Conservation (phyloP, 768 basidiomycete genomes). For the Leccinum boreale region DNA sequence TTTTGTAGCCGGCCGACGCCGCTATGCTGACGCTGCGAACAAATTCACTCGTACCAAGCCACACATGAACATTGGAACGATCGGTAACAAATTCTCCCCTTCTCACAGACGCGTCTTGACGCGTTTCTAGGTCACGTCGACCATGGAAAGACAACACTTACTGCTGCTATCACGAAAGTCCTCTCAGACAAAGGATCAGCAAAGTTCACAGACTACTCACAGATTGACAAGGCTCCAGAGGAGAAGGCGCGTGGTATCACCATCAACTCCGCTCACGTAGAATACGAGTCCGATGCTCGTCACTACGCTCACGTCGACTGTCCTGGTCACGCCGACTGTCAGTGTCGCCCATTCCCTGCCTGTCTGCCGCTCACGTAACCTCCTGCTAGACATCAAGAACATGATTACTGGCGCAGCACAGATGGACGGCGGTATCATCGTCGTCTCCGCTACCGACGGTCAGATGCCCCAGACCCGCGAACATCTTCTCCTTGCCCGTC, state of each 20-base stretch:
- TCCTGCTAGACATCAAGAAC: constrained; percentile 82
- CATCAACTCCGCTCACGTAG: constrained; percentile 97
- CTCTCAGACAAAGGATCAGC: constrained; percentile 72
- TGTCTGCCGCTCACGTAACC: constrained; percentile 1
- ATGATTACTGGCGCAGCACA: constrained; percentile 99
- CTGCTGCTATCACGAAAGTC: constrained; percentile 93
- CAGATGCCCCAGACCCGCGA: constrained; percentile 99
- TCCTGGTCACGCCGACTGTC: constrained; percentile 93
- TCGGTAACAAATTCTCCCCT: constrained; percentile 45
- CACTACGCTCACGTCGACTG: constrained; percentile 99
- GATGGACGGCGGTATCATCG: constrained; percentile 94
- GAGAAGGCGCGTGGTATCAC: constrained; percentile 99
- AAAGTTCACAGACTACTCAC: constrained; percentile 90
- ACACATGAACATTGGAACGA: constrained; percentile 95
- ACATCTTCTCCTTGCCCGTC: constrained; percentile 94
- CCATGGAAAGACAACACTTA: constrained; percentile 97
- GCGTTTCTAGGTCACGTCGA: constrained; percentile 76
- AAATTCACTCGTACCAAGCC: constrained; percentile 76
- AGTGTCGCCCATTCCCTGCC: constrained; percentile 25
- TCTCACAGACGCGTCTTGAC: constrained; percentile 16
- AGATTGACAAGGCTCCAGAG: constrained; percentile 99
- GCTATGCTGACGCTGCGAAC: constrained; percentile 65
- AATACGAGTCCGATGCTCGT: constrained; percentile 87
- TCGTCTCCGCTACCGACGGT: constrained; percentile 97
- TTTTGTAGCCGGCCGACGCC: constrained; percentile 35